Evolutionary conservation across 225 moss, liverwort and hornwort genomes (phyloP).

Genomic region (Physcomitrellopsis africana): DNA sequence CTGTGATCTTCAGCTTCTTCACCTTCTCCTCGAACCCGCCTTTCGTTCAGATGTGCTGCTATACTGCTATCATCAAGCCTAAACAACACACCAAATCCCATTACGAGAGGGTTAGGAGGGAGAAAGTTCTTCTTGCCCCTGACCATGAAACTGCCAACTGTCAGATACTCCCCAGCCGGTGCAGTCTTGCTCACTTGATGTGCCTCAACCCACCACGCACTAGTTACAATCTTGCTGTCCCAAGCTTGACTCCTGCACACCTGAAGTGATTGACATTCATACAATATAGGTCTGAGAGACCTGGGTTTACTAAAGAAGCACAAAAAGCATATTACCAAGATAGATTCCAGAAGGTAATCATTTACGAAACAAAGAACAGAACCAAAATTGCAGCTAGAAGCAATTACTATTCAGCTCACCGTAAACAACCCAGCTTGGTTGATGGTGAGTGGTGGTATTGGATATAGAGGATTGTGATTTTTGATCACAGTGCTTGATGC

Average conservation of each 20-base stretch:
- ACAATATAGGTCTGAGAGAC: not conserved
- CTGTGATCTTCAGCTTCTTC: constrained; percentile 54
- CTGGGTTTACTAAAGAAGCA: not conserved
- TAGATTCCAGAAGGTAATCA: not conserved
- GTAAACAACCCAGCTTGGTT: constrained; percentile 92
- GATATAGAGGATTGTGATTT: constrained; percentile 66
- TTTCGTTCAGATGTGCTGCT: constrained; percentile 83
- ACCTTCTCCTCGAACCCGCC: constrained; percentile 79
- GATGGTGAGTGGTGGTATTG: constrained; percentile 81
- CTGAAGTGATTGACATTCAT: constrained; percentile 37
- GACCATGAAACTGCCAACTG: constrained; percentile 92
- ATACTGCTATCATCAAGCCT: constrained; percentile 88
- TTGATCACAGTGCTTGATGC: constrained; percentile 91
- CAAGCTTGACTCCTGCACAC: constrained; percentile 98
- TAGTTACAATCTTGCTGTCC: constrained; percentile 96
- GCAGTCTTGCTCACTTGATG: constrained; percentile 97
- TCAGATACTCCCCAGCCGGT: constrained; percentile 93
- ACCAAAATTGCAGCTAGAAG: constrained; percentile 4
- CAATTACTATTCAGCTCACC: constrained; percentile 35
- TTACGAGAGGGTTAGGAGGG: constrained; percentile 86
- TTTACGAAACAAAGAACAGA: not conserved
- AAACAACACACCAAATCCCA: constrained; percentile 91
- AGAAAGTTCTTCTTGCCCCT: constrained; percentile 91
- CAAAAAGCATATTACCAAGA: not conserved
- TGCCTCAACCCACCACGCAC: constrained; percentile 96